phyloP scores from a whole-genome alignment of 352 stramenopile genomes.

The Aphanomyces cochlioides region DNA sequence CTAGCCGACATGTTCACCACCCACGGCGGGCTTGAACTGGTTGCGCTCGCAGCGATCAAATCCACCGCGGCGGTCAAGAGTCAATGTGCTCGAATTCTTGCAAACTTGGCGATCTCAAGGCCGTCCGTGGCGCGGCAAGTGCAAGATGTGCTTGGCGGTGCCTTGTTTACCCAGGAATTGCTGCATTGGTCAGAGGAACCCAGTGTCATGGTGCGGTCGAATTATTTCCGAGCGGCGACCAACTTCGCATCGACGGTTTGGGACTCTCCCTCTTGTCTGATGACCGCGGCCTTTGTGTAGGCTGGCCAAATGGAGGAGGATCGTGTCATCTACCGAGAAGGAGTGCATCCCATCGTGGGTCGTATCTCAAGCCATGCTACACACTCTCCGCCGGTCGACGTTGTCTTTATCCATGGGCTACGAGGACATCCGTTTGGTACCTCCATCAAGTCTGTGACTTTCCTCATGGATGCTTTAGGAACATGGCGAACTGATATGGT shows the following conservation, averaged over 20 bases:
- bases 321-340: conserved; percentile 62
- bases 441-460: not conserved
- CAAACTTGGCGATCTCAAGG: conserved; percentile 47
- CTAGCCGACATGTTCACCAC: not conserved
- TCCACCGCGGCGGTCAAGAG: conserved; percentile 31
- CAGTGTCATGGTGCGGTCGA: conserved; percentile 71
- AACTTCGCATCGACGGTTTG: conserved; percentile 56
- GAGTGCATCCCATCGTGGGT: conserved; percentile 71
- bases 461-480: conserved; percentile 3
- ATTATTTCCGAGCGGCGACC: conserved; percentile 61
- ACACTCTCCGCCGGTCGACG: conserved; percentile 40
- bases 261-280: too few species aligned
- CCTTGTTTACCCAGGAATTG: conserved; percentile 43
- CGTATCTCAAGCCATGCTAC: conserved; percentile 14
- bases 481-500: conserved; percentile 80
- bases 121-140: not conserved
- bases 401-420: conserved; percentile 83
- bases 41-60: conserved; percentile 16
- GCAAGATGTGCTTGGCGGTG: conserved; percentile 34
- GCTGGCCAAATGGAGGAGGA: conserved; percentile 27
- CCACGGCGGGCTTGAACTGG: conserved; percentile 15
- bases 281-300: too few species aligned
- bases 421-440: conserved; percentile 67
- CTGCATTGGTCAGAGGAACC: conserved; percentile 39
- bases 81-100: conserved; percentile 70